phyloP scores from a whole-genome alignment of 441 rosid genomes.

The Geranium incanum region DNA sequence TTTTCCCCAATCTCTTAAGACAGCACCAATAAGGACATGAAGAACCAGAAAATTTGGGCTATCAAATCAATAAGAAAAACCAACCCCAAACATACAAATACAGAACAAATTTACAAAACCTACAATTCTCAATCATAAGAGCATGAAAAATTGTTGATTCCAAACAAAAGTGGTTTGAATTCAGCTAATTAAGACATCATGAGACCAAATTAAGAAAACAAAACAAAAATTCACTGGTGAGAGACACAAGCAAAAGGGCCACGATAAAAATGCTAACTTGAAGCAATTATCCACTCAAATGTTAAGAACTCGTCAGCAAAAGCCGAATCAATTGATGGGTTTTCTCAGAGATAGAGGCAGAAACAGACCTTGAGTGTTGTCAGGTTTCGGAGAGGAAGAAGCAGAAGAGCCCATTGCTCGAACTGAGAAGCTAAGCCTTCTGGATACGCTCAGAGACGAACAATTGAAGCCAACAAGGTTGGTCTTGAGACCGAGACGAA shows the following conservation, averaged over 20 bases:
- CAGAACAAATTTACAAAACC: neutral
- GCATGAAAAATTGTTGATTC: neutral
- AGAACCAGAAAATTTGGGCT: neutral
- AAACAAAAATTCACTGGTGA: neutral
- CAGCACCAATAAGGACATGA: neutral
- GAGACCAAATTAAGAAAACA: neutral
- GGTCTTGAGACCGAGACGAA: constrained; percentile 19
- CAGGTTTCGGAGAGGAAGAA: constrained; percentile 57
- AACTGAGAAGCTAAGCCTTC: constrained; percentile 26
- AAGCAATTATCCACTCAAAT: neutral
- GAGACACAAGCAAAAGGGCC: neutral
- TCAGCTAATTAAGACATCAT: neutral
- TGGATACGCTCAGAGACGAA: constrained; percentile 21
- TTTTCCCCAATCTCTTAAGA: neutral
- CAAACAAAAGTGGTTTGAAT: neutral
- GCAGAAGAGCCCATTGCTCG: constrained; percentile 66
- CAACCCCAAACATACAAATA: neutral
- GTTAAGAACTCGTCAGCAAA: neutral
- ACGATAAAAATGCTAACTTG: neutral
- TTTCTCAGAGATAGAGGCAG: neutral
- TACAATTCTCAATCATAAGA: neutral
- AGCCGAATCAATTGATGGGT: neutral
- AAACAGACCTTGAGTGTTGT: constrained; percentile 35
- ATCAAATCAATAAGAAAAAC: neutral
- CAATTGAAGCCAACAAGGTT: constrained; percentile 15